Evolutionary conservation across 1,139 yeast species (phyloP).

Genomic region (Kodamaea arcana): DNA sequence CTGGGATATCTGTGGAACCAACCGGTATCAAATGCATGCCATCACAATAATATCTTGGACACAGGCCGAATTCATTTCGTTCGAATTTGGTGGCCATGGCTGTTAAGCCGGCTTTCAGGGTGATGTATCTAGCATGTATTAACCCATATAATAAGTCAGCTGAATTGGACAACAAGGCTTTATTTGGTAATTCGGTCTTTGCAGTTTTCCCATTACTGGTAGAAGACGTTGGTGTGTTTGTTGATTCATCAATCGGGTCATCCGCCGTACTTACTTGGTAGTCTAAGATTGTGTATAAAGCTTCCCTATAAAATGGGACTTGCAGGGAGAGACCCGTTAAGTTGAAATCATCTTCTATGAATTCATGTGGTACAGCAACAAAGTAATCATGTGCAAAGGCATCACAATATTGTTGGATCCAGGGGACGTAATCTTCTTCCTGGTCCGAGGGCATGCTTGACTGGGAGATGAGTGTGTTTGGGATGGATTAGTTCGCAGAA

Average conservation of each 20-base stretch:
- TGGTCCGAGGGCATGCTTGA: constrained; percentile 39
- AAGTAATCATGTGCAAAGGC: constrained; percentile 89
- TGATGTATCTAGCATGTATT: constrained; percentile 87
- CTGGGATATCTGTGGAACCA: constrained; percentile 88
- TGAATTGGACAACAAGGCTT: constrained; percentile 77
- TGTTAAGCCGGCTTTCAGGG: constrained; percentile 85
- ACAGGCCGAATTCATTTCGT: constrained; percentile 81
- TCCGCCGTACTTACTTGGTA: constrained; percentile 78
- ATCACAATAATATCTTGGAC: constrained; percentile 88
- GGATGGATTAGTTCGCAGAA: too few species aligned
- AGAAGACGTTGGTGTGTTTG: constrained; percentile 7
- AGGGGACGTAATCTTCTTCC: constrained; percentile 67
- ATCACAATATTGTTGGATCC: constrained; percentile 89
- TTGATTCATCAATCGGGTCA: constrained; percentile 21
- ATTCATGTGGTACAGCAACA: constrained; percentile 88
- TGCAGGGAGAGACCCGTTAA: constrained; percentile 81
- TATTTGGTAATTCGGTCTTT: constrained; percentile 53
- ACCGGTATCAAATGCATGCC: constrained; percentile 92
- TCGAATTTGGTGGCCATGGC: constrained; percentile 97
- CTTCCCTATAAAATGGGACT: constrained; percentile 90
- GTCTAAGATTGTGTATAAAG: constrained; percentile 77
- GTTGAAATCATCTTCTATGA: constrained; percentile 94
- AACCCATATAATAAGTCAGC: constrained; percentile 91
- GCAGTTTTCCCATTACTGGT: constrained; percentile 8
- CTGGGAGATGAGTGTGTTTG: too few species aligned